phyloP scores from a whole-genome alignment of 2,329 filamentous ascomycete genomes.

The Neonectria faginata region DNA sequence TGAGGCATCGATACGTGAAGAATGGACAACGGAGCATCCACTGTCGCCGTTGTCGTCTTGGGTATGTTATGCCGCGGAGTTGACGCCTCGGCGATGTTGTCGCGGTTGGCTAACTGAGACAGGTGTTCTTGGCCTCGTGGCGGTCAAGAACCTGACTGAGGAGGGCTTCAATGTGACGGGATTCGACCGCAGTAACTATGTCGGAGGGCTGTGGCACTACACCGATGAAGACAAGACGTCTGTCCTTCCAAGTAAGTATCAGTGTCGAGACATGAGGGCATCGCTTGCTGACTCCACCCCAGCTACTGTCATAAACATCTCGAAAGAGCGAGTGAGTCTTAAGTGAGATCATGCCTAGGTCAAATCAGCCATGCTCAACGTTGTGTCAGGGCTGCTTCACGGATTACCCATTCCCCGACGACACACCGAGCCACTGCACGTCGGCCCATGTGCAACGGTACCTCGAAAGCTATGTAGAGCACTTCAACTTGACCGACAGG shows the following conservation, averaged over 20 bases:
- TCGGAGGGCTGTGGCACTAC: slow-evolving; percentile 59
- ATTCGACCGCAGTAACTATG: slow-evolving; percentile 55
- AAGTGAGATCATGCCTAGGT: too few species aligned
- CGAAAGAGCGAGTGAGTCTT: slow-evolving; percentile 45
- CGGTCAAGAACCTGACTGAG: slow-evolving; percentile 56
- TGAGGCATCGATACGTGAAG: background rate
- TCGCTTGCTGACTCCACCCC: slow-evolving; percentile 10
- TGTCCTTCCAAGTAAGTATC: slow-evolving; percentile 49
- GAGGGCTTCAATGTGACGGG: slow-evolving; percentile 58
- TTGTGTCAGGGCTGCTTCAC: slow-evolving; percentile 49
- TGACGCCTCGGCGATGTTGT: background rate
- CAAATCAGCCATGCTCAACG: background rate
- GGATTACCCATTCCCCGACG: slow-evolving; percentile 50
- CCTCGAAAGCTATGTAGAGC: slow-evolving; percentile 49
- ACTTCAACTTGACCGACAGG: slow-evolving; percentile 46
- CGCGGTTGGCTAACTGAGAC: background rate
- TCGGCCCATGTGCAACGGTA: slow-evolving; percentile 47
- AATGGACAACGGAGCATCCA: slow-evolving; percentile 32
- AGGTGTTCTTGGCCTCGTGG: slow-evolving; percentile 53
- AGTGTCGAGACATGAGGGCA: background rate
- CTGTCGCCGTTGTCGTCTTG: slow-evolving; percentile 47
- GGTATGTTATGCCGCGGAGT: slow-evolving; percentile 31
- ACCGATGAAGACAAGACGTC: slow-evolving; percentile 54
- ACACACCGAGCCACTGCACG: slow-evolving; percentile 41
- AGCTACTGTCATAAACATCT: slow-evolving; percentile 50